Conservation (phyloP, 225 moss, liverwort and hornwort species). For the Bryoerythrophyllum caledonicum region DNA sequence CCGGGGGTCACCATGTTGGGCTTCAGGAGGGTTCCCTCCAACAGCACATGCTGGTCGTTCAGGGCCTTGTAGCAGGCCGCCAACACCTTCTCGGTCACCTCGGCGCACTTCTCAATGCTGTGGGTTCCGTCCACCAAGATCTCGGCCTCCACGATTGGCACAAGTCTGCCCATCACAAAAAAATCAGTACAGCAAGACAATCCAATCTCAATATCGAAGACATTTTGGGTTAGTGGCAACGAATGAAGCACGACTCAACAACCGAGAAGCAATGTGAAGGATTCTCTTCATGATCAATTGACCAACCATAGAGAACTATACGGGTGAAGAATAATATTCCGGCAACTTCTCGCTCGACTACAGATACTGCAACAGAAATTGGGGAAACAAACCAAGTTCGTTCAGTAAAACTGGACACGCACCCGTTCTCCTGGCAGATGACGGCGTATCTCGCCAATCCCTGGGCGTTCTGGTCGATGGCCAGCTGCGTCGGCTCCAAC, state of each 20-base stretch:
- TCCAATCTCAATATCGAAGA: background rate
- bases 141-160: slow-evolving; percentile 57
- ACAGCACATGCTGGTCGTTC: slow-evolving; percentile 47
- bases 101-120: slow-evolving; percentile 52
- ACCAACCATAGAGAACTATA: no score
- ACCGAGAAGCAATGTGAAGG: background rate
- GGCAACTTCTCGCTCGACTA: background rate
- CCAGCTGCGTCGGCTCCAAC: slow-evolving; percentile 40
- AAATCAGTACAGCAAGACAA: background rate
- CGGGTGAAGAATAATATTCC: no score
- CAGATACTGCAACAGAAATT: background rate
- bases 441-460: slow-evolving; percentile 52
- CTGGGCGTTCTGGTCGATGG: slow-evolving; percentile 50
- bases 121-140: slow-evolving; percentile 46
- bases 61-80: slow-evolving; percentile 59
- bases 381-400: background rate
- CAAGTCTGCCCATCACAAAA: slow-evolving; percentile 7
- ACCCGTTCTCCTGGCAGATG: slow-evolving; percentile 54
- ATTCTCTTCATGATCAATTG: background rate
- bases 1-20: slow-evolving; percentile 60
- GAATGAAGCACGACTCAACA: no score
- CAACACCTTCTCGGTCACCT: slow-evolving; percentile 54
- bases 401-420: no score
- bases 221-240: background rate
- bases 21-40: slow-evolving; percentile 53